phyloP scores from a whole-genome alignment of 495 filamentous ascomycete species.

The Aspergillus taichungensis region DNA sequence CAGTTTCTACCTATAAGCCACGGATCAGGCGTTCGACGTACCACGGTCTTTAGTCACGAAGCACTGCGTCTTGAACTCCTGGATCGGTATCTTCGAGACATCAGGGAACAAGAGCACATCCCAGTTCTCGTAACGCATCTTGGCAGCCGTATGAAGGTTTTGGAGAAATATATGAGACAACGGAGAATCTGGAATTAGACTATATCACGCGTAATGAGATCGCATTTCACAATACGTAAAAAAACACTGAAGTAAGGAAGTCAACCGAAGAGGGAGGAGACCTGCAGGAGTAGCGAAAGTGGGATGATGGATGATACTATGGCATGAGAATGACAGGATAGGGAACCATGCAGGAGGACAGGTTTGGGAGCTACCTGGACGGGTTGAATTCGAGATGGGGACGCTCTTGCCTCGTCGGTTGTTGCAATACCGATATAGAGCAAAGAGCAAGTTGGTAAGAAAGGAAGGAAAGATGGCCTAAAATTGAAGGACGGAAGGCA shows the following conservation, averaged over 20 bases:
- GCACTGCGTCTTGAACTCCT: constrained; percentile 82
- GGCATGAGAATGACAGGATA: too few relatives aligned
- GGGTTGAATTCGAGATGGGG: too few relatives aligned
- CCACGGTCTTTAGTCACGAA: constrained; percentile 62
- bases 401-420: too few relatives aligned
- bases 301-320: too few relatives aligned
- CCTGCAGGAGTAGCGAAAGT: background rate
- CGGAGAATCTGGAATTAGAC: constrained; percentile 9
- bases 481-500: too few relatives aligned
- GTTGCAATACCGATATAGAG: too few relatives aligned
- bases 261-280: background rate
- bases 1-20: background rate
- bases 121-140: constrained; percentile 80
- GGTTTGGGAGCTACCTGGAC: too few relatives aligned
- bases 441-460: background rate
- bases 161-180: constrained; percentile 10
- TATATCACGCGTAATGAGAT: constrained; percentile 12
- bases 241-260: constrained; percentile 1
- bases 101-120: constrained; percentile 75
- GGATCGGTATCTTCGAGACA: constrained; percentile 55
- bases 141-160: constrained; percentile 4
- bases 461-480: background rate
- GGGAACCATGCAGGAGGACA: too few relatives aligned
- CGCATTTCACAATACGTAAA: constrained; percentile 3
- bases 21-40: constrained; percentile 19